Conservation (phyloP, 139 green algal species). For the Chlorella sorokiniana region DNA sequence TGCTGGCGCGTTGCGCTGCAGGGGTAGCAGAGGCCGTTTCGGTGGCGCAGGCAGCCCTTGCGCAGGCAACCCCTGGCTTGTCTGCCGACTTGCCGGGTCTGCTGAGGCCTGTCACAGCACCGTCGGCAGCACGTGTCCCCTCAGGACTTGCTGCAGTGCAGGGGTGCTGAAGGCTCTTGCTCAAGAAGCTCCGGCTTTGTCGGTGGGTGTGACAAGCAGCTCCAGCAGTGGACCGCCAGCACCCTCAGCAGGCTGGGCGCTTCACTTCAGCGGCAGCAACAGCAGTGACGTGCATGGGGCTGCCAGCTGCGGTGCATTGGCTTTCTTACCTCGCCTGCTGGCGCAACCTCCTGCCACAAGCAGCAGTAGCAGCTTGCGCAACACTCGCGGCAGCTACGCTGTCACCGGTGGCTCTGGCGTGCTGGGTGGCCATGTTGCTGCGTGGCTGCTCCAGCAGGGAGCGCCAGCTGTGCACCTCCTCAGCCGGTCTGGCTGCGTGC, state of each 20-base stretch:
- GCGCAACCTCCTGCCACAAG: background rate
- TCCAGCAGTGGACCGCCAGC: background rate
- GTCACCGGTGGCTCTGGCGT: constrained; percentile 42
- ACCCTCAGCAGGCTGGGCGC: background rate
- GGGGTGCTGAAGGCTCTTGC: constrained; percentile 46
- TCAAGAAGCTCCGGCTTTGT: constrained; percentile 26
- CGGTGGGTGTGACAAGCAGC: background rate
- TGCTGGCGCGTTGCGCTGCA: background rate
- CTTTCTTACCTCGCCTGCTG: constrained; percentile 26
- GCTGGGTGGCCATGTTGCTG: constrained; percentile 18
- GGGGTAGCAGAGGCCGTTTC: constrained; percentile 1
- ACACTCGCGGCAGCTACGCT: background rate
- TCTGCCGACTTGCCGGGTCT: background rate
- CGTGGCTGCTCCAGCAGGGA: constrained; percentile 36
- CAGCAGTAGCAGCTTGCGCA: background rate
- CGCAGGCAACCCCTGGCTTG: background rate
- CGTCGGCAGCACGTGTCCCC: background rate
- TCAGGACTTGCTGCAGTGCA: background rate
- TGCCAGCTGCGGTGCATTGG: background rate
- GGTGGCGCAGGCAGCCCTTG: background rate
- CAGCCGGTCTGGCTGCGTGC: constrained; percentile 30
- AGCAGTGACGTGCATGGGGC: constrained; percentile 30
- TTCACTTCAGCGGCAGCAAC: background rate
- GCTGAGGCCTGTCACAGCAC: background rate
- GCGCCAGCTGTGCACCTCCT: constrained; percentile 3